A percentile compares a stretch with the other conserved stretches of the same genome.
phyloP scores from a whole-genome alignment of 441 rosid species.

The Dalechampia spathulata region DNA sequence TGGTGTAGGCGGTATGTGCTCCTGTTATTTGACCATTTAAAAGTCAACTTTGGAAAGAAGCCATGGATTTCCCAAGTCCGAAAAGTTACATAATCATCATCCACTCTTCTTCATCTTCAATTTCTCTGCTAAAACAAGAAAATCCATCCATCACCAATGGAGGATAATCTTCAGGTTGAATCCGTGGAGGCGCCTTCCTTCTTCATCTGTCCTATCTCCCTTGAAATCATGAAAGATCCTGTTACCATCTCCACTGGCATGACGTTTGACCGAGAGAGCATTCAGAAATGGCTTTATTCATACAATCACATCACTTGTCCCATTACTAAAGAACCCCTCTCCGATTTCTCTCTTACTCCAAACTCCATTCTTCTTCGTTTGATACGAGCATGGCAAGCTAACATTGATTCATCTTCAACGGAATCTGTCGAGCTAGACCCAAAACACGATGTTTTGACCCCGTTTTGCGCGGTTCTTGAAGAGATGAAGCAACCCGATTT shows the following conservation, averaged over 20 bases:
- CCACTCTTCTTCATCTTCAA: too few relatives aligned
- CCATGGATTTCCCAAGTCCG: not conserved
- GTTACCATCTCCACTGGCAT: conserved; percentile 46
- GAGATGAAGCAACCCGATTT: conserved; percentile 18
- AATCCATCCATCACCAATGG: not conserved
- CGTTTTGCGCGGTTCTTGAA: conserved; percentile 10
- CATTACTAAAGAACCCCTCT: conserved; percentile 32
- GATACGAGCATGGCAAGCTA: conserved; percentile 29
- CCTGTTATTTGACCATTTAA: conserved; percentile 17
- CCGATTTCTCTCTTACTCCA: conserved; percentile 30
- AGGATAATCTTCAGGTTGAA: not conserved
- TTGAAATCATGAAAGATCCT: conserved; percentile 41
- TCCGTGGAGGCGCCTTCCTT: conserved; percentile 12
- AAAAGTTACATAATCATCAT: too few relatives aligned
- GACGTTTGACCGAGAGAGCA: conserved; percentile 42
- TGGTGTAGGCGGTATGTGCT: too few relatives aligned
- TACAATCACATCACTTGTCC: conserved; percentile 40
- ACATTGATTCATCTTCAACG: not conserved
- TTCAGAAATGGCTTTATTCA: conserved; percentile 40
- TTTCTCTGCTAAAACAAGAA: not conserved
- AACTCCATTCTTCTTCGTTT: conserved; percentile 42
- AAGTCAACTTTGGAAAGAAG: conserved; percentile 13
- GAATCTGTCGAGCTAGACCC: not conserved
- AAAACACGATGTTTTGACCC: not conserved
- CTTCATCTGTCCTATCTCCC: conserved; percentile 48